Base-by-base conservation (phyloP, 176 grass and related monocot species). In the Zea luxurians region DNA sequence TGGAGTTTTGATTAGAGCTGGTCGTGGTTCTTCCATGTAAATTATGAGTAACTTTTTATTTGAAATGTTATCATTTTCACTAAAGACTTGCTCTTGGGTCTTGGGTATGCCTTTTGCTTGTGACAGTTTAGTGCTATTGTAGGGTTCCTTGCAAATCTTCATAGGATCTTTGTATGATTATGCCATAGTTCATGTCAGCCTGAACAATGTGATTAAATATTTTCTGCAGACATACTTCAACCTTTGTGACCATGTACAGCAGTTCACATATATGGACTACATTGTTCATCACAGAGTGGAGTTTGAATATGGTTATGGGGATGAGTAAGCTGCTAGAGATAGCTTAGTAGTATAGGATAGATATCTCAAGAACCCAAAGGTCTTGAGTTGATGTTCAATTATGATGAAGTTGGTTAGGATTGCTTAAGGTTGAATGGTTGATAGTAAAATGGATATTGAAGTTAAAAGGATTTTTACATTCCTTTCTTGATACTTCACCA, bases 361-460 rank as follows among this genome's bases (percentile, higher is more conserved):
- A 38, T 67, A 57, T 10, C 17, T 17, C 61, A 68, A 49, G 34
- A 61, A 55, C 48, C 48, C 37, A 17, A 48, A 48, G 21, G 13
- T 64, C 9, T 43, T 66, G 61, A 78, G 11, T 13, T 40, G 15
- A 73, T 57, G 71, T 41, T 58, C 20, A 43, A 34, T 34, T 37
- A 41, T 55, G 37, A 6, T 43, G 37, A 44, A 27, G 15, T 68
- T 55, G 48, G 1, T 55, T 4, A 68, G 11, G 37, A 20, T 40
- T 64, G 13, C 21, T 77, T 70, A 70, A 70, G 20, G 48, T 35
- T 70, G 44, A 35, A 70, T 48, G 20, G 48, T 35, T 70, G 44
- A 35, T 35, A 13, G 27, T 57, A 38, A 73, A 66, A 54, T 66
- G 47, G 37, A 78, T 34, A 54, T 2, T 43, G 48, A 54, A 67